Evolutionary conservation across 2,329 filamentous ascomycete genomes (phyloP).

Genomic region (Truncatella angustata): DNA sequence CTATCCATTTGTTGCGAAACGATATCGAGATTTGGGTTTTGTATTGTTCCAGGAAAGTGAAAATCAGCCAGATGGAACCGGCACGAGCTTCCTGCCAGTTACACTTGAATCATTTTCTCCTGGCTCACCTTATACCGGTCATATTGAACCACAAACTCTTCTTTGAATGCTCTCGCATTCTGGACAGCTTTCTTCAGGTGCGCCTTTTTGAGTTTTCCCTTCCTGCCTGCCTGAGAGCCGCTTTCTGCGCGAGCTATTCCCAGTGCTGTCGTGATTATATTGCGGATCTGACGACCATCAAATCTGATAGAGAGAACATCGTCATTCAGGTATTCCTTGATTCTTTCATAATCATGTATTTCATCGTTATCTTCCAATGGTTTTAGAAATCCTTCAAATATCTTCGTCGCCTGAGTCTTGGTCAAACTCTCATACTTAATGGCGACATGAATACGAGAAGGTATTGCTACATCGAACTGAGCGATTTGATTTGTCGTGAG

Average conservation of each 20-base stretch:
- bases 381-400: neutral
- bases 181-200: no score
- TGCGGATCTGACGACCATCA: neutral
- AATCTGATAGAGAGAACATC: neutral
- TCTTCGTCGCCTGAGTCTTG: neutral
- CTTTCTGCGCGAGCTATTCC: neutral
- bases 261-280: neutral
- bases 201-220: no score
- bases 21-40: no score
- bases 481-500: neutral
- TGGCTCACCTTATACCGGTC: no score
- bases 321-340: neutral
- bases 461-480: conserved; percentile 15
- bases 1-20: no score
- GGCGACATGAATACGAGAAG: conserved; percentile 22
- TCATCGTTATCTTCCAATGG: neutral
- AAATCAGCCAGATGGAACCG: no score
- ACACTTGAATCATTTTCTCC: no score
- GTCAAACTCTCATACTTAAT: neutral
- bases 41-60: no score
- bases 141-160: no score
- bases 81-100: no score
- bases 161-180: no score
- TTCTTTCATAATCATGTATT: neutral
- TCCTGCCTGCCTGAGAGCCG: no score